Base-by-base conservation (phyloP, 73 alveolate species). In the Paramecium pentaurelia region DNA sequence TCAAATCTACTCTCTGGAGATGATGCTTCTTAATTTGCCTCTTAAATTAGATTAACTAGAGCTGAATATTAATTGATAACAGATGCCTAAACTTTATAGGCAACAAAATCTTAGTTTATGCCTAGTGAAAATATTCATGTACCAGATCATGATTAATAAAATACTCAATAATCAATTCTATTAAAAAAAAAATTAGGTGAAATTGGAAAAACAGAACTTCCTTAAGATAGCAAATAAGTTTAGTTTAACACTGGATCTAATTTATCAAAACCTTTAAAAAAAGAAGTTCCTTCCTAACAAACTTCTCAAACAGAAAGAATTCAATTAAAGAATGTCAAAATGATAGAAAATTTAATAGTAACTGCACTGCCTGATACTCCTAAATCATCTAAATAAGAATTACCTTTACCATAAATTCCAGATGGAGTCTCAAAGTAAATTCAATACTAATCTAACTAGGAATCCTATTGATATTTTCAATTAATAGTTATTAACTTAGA, bases 11-110 rank as follows among this genome's bases (percentile, higher is more conserved):
- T 80, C 10, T 44, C 91, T 44, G 91, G 91, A 12, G 91, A 80
- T 45, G 91, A 80, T 44, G 73, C 49, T 0, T 80, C 49, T 22
- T 45, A 40, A 42, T 80, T 27, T 32, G 73, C 73, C 4, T 44
- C 47, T 5, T 14, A 80, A 49, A 80, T 80, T 44, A 40, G 75
- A 45, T 80, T 80, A 25, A 80, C 91, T 8, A 80, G 75, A 36
- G 58, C 91, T 27, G 91, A 80, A 80, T 80, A 80, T 80, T 32
- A 80, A 80, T 44, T 80, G 27, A n/a, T 80, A 8, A 80, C 91
- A 5, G 91, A 80, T 80, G 77, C 71, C 18, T 14, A 42, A 22
- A 45, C 47, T 10, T 16, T 49, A 10, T 4, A 42, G 8, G 28
- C 37, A 44, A 80, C 91, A 18, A 80, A 42, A 45, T 42, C 36